These are phyloP conservation scores for Trichosanthes cucumerina DNA, from an alignment of 306 rosid species.

Conservation along the genomic window DNA sequence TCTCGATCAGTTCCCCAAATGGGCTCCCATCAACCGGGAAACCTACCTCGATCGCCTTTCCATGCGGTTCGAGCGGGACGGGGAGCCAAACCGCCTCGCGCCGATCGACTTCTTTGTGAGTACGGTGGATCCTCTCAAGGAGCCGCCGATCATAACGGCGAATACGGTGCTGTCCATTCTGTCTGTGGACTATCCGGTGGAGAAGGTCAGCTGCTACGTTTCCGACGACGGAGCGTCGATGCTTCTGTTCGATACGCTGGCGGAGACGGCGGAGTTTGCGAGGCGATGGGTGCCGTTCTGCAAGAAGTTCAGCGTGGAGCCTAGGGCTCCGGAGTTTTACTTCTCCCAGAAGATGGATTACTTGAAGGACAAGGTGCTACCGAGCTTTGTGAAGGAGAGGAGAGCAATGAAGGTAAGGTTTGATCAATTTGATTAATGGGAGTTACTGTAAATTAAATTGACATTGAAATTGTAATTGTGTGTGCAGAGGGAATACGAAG, in stretches of 20 bases:
- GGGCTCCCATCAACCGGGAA: slow-evolving; percentile 75
- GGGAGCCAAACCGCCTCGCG: slow-evolving; percentile 43
- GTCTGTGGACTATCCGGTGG: slow-evolving; percentile 81
- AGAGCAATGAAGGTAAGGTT: slow-evolving; percentile 77
- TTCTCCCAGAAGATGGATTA: slow-evolving; percentile 82
- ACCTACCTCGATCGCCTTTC: slow-evolving; percentile 81
- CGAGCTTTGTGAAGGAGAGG: slow-evolving; percentile 78
- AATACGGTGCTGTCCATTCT: slow-evolving; percentile 78
- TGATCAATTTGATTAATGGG: not conserved
- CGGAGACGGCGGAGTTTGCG: slow-evolving; percentile 83
- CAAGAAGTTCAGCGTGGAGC: slow-evolving; percentile 61
- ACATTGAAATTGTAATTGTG: not conserved
- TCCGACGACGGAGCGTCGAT: slow-evolving; percentile 94
- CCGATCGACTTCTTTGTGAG: slow-evolving; percentile 70
- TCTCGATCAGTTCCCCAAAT: slow-evolving; percentile 83
- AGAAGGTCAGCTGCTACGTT: slow-evolving; percentile 69
- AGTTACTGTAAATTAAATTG: not conserved
- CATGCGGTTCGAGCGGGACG: slow-evolving; percentile 59
- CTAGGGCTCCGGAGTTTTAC: slow-evolving; percentile 86
- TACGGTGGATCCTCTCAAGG: slow-evolving; percentile 81
- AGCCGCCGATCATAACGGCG: slow-evolving; percentile 83
- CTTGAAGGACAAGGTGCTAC: slow-evolving; percentile 82
- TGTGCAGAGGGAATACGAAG: slow-evolving; percentile 91
- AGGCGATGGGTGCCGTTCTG: slow-evolving; percentile 91
- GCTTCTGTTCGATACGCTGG: slow-evolving; percentile 60